Conservation (phyloP, 768 basidiomycete species). For the Exidia glandulosa region DNA sequence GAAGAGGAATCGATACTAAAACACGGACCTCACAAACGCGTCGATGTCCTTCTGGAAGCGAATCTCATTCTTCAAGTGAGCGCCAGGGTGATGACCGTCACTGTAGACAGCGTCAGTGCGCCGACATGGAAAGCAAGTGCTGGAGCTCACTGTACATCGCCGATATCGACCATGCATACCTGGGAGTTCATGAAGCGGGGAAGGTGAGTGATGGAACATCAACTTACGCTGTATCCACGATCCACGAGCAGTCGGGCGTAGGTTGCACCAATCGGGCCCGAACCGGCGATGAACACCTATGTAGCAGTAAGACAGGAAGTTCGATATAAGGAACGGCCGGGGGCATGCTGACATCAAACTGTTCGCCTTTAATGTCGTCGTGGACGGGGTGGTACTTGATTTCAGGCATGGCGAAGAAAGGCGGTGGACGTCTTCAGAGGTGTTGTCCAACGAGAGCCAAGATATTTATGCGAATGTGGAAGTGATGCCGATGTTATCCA, state of each 20-base stretch:
- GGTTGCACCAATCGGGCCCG: constrained; percentile 19
- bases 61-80: constrained; percentile 23
- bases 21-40: background rate
- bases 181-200: background rate
- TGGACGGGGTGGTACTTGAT: background rate
- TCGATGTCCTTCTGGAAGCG: constrained; percentile 17
- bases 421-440: no score
- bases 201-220: no score
- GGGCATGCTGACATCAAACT: background rate
- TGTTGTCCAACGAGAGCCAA: no score
- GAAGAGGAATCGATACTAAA: background rate
- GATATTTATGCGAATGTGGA: no score
- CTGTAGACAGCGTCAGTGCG: background rate
- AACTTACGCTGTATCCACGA: constrained; percentile 5
- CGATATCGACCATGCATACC: constrained; percentile 11
- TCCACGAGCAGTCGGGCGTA: constrained; percentile 16
- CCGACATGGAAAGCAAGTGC: background rate
- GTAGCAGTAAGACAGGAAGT: background rate
- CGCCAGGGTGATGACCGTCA: constrained; percentile 5
- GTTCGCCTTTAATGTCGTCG: background rate
- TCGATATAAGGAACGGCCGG: background rate
- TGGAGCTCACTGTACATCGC: constrained; percentile 8
- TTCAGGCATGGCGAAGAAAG: no score
- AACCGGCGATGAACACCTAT: constrained; percentile 10
- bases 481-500: no score